Conservation (phyloP, 1,284 basidiomycete species). For the Naganishia albida region DNA sequence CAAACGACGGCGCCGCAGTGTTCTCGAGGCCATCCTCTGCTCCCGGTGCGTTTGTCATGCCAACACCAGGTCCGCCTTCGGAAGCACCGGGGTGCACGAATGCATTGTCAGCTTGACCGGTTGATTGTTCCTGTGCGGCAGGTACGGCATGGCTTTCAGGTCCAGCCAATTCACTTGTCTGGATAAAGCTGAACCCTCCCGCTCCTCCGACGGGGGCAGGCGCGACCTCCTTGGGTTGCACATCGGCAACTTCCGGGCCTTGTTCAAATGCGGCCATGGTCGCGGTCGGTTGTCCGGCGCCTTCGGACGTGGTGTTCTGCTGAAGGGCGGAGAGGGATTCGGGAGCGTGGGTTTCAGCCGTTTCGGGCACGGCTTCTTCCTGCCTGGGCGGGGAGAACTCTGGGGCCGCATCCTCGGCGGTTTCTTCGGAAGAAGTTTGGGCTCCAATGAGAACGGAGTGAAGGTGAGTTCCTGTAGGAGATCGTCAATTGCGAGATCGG, state of each 20-base stretch:
- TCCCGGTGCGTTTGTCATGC: constrained; percentile 1
- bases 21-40: not conserved
- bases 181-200: constrained; percentile 32
- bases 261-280: constrained; percentile 20
- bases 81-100: constrained; percentile 1
- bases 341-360: constrained; percentile 12
- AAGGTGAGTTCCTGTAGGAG: constrained; percentile 4
- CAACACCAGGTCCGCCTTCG: constrained; percentile 10
- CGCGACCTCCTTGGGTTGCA: constrained; percentile 20
- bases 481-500: not conserved
- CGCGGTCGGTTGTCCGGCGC: not conserved
- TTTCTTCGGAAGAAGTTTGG: not conserved
- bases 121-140: not conserved
- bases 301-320: constrained; percentile 8
- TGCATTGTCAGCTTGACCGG: not conserved
- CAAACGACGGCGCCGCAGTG: constrained; percentile 10
- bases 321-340: constrained; percentile 11
- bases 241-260: constrained; percentile 20
- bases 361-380: constrained; percentile 9
- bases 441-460: constrained; percentile 16
- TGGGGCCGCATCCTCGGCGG: constrained; percentile 16
- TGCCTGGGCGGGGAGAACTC: constrained; percentile 18
- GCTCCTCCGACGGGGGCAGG: constrained; percentile 34
- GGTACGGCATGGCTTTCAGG: constrained; percentile 1
- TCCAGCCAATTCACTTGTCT: constrained; percentile 29